Conservation (phyloP, 352 stramenopile species). For the Salisapilia sapeloensis region DNA sequence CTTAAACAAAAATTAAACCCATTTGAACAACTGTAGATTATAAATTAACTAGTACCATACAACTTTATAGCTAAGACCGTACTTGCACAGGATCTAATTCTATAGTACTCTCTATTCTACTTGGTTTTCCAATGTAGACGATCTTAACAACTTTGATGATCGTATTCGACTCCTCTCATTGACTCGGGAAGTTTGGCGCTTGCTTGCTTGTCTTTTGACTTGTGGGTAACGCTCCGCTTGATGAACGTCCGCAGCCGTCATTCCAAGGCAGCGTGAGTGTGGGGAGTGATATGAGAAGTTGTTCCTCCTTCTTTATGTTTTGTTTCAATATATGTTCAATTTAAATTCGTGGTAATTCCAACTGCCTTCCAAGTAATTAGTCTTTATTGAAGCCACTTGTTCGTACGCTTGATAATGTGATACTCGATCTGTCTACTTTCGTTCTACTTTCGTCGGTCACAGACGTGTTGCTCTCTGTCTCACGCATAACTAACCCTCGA, state of each 20-base stretch:
- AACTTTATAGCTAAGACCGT: no score
- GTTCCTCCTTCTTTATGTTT: neutral
- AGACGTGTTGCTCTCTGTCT: constrained; percentile 3
- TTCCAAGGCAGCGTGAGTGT: constrained; percentile 23
- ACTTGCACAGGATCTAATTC: constrained; percentile 18
- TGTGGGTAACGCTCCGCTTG: no score
- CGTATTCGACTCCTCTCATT: constrained; percentile 5
- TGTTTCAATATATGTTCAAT: neutral
- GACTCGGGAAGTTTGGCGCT: constrained; percentile 8
- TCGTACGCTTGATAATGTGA: no score
- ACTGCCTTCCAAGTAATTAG: no score
- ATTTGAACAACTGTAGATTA: no score
- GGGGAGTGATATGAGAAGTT: constrained; percentile 19
- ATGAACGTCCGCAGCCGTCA: constrained; percentile 23
- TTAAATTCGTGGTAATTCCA: no score
- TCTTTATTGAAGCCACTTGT: no score
- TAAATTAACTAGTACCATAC: no score
- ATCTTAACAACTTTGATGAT: constrained; percentile 8
- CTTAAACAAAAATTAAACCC: no score
- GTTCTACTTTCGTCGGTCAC: no score
- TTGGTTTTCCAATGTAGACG: constrained; percentile 14
- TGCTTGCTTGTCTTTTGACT: no score
- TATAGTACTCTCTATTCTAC: constrained; percentile 14
- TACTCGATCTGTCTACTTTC: no score
- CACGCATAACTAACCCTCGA: neutral